These are phyloP conservation scores for Ceratobasidium sp. DNA, from an alignment of 1,284 basidiomycete species.

Conservation along the genomic window DNA sequence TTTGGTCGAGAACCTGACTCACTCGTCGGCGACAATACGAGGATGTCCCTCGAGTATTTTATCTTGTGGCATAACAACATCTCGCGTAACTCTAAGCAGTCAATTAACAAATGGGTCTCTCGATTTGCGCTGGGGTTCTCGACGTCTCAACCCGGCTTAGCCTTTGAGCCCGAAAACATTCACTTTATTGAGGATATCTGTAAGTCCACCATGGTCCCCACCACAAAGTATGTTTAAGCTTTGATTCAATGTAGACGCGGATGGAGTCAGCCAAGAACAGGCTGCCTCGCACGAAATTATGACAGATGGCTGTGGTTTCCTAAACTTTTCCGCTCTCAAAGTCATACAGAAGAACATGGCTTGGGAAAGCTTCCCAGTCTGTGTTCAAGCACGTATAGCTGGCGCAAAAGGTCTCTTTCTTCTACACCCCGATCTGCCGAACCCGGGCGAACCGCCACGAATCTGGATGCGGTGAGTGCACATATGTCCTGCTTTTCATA, in stretches of 20 bases:
- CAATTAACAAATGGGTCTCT: constrained; percentile 42
- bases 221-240: background rate
- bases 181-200: constrained; percentile 38
- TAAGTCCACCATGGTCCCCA: constrained; percentile 7
- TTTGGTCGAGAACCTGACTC: constrained; percentile 24
- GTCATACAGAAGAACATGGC: constrained; percentile 33
- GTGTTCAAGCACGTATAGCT: constrained; percentile 43
- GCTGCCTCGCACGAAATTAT: constrained; percentile 32
- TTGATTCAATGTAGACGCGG: constrained; percentile 18
- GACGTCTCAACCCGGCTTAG: constrained; percentile 34
- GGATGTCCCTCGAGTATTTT: constrained; percentile 40
- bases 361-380: constrained; percentile 22
- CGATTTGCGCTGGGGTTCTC: constrained; percentile 43
- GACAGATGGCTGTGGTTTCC: constrained; percentile 44
- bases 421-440: constrained; percentile 20
- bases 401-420: constrained; percentile 45
- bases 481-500: background rate
- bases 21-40: constrained; percentile 28
- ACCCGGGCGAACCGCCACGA: constrained; percentile 18
- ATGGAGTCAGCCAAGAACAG: background rate
- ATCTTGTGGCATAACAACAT: constrained; percentile 42
- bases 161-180: constrained; percentile 35
- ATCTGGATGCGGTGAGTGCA: constrained; percentile 41
- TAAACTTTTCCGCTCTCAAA: constrained; percentile 40
- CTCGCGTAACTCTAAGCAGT: constrained; percentile 9